A percentile compares a stretch with the other conserved stretches of the same genome.
phyloP scores from a whole-genome alignment of 1,139 yeast species.

The Candida pseudocylindracea region DNA sequence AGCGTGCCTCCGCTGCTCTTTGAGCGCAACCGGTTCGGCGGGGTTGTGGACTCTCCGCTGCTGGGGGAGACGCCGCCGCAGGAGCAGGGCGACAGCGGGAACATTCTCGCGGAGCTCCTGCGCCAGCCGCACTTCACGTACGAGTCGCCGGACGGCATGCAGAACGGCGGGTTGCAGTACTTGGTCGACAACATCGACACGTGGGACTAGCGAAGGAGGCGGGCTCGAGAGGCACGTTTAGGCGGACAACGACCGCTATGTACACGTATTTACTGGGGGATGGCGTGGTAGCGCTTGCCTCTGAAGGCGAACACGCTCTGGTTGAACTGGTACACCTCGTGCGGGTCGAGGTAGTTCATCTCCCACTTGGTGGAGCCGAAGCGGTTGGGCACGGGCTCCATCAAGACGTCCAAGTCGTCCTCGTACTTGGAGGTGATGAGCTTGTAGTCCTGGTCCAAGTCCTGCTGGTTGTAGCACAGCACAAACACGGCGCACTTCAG shows the following conservation, averaged over 20 bases:
- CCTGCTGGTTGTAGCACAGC: conserved; percentile 70
- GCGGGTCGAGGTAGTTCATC: conserved; percentile 75
- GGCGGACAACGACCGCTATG: conserved; percentile 1
- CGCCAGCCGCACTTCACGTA: no score
- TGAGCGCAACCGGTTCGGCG: no score
- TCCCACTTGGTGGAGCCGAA: conserved; percentile 89
- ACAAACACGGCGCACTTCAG: conserved; percentile 83
- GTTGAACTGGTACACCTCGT: conserved; percentile 82
- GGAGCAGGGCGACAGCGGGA: no score
- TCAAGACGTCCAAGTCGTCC: conserved; percentile 61
- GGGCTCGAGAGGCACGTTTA: no score
- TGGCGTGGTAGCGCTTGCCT: conserved; percentile 91
- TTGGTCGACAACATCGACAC: no score
- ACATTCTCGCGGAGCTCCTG: no score
- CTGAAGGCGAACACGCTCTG: conserved; percentile 77
- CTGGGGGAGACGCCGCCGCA: no score
- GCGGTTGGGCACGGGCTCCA: conserved; percentile 50
- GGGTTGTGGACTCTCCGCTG: no score
- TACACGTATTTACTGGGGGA: conserved; percentile 11
- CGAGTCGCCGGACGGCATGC: no score
- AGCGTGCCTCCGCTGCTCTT: no score
- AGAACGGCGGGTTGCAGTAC: no score
- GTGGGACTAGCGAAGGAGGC: no score
- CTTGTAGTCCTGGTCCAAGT: background rate
- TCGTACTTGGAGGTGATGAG: conserved; percentile 8